A percentile compares a stretch with the other conserved stretches of the same genome.
phyloP scores from a whole-genome alignment of 73 alveolate genomes.

The Uronychia setigera region DNA sequence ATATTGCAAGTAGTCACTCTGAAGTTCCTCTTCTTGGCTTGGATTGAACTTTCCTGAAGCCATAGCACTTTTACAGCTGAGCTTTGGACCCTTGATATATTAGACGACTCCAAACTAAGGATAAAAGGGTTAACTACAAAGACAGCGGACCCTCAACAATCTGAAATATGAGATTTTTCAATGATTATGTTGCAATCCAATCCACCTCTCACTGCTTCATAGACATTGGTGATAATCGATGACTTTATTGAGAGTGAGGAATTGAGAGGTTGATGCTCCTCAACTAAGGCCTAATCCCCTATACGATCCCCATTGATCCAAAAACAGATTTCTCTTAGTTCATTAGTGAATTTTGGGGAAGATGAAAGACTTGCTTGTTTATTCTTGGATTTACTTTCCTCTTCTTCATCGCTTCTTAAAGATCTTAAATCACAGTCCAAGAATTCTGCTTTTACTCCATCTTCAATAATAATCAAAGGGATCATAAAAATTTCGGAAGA shows the following conservation, averaged over 20 bases:
- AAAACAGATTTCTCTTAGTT: neutral
- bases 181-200: neutral
- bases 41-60: neutral
- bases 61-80: neutral
- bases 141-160: neutral
- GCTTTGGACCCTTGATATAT: neutral
- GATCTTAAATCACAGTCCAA: neutral
- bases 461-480: neutral
- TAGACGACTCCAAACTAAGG: neutral
- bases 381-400: neutral
- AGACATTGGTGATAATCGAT: neutral
- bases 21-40: neutral
- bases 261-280: too few species aligned
- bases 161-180: neutral
- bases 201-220: neutral
- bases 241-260: neutral
- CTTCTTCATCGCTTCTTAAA: neutral
- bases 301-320: neutral
- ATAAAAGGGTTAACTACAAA: neutral
- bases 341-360: neutral
- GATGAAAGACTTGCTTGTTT: too few species aligned
- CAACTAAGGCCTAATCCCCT: too few species aligned
- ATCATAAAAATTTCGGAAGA: too few species aligned
- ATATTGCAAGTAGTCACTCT: neutral
- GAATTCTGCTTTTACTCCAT: neutral